Base-by-base conservation (phyloP, 1,284 basidiomycete genomes). In the Neonothopanus nambi region DNA sequence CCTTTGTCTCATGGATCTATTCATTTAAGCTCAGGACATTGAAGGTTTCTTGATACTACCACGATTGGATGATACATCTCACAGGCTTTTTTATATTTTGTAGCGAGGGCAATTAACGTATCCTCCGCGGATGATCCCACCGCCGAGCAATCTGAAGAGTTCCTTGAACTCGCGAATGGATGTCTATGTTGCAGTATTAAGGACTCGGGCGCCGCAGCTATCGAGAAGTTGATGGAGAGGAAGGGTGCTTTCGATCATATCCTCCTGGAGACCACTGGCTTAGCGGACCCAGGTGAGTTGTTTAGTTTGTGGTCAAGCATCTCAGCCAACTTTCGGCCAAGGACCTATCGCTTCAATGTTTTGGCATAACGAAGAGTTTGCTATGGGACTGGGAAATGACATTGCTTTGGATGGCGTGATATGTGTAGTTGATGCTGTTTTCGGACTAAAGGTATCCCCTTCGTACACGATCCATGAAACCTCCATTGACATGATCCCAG, bases 111-210 rank as follows among this genome's bases (percentile, higher is more conserved):
- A 0, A 88, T 92, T 67, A 89, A 88, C 56, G 79, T 96, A 12
- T 82, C 89, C 1, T 87, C 89, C 1, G 70, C 74, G 6, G 80
- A 84, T 39, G 80, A 85, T 56, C 79, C 89, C 0, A 71, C 78
- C 40, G 79, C 75, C n/a, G 75, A 83, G 56, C 70, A 78, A 26
- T 85, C 86, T 0, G 86, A 91, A 63, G 89, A 93, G 61, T 84
- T 95, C 63, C 81, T 96, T 13, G 90, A 95, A 58, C 79, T 96
- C 1, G 87, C 94, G 1, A 97, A 98, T 67, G 95, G 95, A 9
- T 97, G 95, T 68, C 70, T 98, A 20, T 97, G 95, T 68, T 98
- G 95, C 69, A 93, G 91, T 54, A 89, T 97, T 71, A 95, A 95
- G 65, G 94, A 97, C 67, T 79, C 84, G 13, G 95, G 95, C 1